Conservation (phyloP, 2,329 filamentous ascomycete genomes). For the Aspergillus sp. region DNA sequence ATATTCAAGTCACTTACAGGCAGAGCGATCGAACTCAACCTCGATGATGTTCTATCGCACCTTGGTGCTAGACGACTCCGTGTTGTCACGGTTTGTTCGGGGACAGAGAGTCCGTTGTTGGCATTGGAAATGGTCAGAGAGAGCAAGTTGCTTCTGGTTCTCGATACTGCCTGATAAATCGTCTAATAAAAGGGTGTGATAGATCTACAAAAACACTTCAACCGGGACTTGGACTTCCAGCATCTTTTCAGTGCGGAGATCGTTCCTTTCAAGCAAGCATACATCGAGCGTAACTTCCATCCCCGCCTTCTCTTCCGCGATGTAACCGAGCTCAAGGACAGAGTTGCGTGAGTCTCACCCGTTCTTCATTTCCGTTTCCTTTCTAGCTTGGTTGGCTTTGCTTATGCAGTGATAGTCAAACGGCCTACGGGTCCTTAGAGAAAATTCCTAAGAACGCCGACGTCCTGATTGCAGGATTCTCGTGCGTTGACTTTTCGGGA, state of each 20-base stretch:
- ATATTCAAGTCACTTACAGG: conserved; percentile 30
- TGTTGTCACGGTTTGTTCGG: conserved; percentile 74
- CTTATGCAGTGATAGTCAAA: conserved; percentile 49
- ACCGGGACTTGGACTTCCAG: conserved; percentile 44
- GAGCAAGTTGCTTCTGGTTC: conserved; percentile 30
- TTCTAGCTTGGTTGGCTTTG: too few species aligned
- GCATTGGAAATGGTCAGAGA: conserved; percentile 60
- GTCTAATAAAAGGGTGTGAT: not conserved
- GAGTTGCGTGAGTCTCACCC: conserved; percentile 47
- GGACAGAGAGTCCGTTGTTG: conserved; percentile 72
- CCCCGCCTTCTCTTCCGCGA: conserved; percentile 58
- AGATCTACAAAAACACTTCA: conserved; percentile 34
- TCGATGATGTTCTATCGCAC: conserved; percentile 46
- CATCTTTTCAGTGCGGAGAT: conserved; percentile 66
- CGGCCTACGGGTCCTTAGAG: conserved; percentile 63
- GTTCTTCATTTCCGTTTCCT: not conserved
- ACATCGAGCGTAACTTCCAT: conserved; percentile 61
- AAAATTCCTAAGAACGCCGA: conserved; percentile 60
- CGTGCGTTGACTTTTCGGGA: conserved; percentile 72
- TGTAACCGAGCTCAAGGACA: conserved; percentile 54
- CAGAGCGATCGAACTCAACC: conserved; percentile 29
- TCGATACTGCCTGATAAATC: not conserved
- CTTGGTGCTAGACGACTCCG: conserved; percentile 45
- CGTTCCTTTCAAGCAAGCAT: conserved; percentile 63
- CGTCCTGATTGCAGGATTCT: conserved; percentile 69